A percentile compares a stretch with the other conserved stretches of the same genome.
Evolutionary conservation across 345 rosid genomes (phyloP).

Genomic region (Populus alba): DNA sequence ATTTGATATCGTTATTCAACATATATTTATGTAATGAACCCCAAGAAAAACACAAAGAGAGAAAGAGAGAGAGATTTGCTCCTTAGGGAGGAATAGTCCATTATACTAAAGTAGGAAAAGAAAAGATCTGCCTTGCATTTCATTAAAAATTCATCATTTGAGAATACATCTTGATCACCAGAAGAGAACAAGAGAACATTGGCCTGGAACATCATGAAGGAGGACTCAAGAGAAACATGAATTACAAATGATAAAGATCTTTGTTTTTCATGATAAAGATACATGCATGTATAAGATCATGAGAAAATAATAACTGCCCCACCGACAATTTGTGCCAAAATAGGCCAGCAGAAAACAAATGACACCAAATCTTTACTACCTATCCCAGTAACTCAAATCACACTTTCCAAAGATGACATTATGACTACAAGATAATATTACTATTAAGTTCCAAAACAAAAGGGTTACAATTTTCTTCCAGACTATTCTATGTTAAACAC

Average conservation of each 20-base stretch:
- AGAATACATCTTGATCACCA: neutral
- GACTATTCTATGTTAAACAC: neutral
- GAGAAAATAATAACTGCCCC: constrained; percentile 6
- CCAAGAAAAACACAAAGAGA: neutral
- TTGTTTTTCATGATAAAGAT: constrained; percentile 8
- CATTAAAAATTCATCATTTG: neutral
- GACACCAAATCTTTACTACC: neutral
- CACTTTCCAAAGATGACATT: neutral
- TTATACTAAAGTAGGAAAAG: too few relatives aligned
- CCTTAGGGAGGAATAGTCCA: neutral
- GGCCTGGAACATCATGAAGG: neutral
- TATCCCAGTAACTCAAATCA: neutral
- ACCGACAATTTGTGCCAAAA: constrained; percentile 29
- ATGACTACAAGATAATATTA: neutral
- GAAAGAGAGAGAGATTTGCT: neutral
- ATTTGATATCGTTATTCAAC: too few relatives aligned
- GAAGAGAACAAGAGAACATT: neutral
- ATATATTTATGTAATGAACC: neutral
- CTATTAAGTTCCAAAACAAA: neutral
- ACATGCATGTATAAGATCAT: constrained; percentile 2
- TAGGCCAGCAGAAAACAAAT: constrained; percentile 14
- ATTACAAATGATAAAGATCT: neutral
- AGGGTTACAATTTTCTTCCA: neutral
- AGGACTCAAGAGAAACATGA: neutral
- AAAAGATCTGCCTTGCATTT: too few relatives aligned